Evolutionary conservation across 805 yeast species (phyloP), one percentile per base, ranked within the genome.

Genomic region (Wickerhamomyces canadensis): DNA sequence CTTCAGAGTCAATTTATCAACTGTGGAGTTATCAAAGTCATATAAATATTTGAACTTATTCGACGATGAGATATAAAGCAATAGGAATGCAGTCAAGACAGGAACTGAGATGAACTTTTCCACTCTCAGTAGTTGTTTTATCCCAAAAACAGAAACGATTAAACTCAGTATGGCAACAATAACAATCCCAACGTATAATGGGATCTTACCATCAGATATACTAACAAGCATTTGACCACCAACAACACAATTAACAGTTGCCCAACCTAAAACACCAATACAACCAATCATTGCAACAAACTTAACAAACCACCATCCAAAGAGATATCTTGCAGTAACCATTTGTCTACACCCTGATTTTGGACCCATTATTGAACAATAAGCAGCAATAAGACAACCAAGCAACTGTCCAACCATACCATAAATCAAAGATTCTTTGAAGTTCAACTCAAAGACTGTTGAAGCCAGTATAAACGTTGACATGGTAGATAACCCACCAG

Each of bases 401-500:
- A 83, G 48, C 22, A 76, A 57, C 41, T 75, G 73, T 1, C 86
- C 86, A 5, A 78, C 47, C 15, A 82, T 44, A 2, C 94, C 94
- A 15, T 77, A 64, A 4, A 76, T 60, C 43, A 84, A 51, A 1
- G 84, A 64, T 48, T 84, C 81, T 40, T 62, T 72, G 49, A 84
- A 79, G 12, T 86, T 84, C 18, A 87, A 62, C 3, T 74, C 82
- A 53, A 74, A 87, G 3, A 84, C 52, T 34, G 84, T 57, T 0
- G 95, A 85, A 1, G 94, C 93, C 32, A 85, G 61, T 37, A 83
- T 76, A 52, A 74, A 87, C 1, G 93, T 76, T 1, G 95, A 82
- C 88, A 87, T 84, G 1, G 96, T 84, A 3, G 94, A 80, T n/a
- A 87, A 64, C 0, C 95, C 88, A 36, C 95, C 94, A 41, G 89